Conservation (phyloP, 2,329 filamentous ascomycete species). For the Pseudogymnoascus sp. region DNA sequence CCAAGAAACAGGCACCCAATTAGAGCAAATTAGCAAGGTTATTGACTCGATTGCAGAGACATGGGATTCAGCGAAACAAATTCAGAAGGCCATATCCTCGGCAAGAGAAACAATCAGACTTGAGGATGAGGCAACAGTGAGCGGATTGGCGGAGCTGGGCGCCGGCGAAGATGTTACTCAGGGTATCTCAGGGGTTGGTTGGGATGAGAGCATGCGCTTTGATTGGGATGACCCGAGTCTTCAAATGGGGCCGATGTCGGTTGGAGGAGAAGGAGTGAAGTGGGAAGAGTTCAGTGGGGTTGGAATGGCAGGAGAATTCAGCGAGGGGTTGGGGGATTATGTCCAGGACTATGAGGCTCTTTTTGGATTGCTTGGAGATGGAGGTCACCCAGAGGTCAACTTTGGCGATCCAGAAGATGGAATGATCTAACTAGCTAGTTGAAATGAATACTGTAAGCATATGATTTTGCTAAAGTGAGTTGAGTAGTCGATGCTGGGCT, state of each 20-base stretch:
- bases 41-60: slow-evolving; percentile 44
- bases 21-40: slow-evolving; percentile 41
- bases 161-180: neutral
- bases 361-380: slow-evolving; percentile 6
- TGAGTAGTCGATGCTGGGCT: neutral
- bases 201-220: slow-evolving; percentile 4
- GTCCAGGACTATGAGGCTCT: slow-evolving; percentile 8
- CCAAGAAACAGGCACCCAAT: slow-evolving; percentile 38
- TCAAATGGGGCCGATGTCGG: slow-evolving; percentile 5
- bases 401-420: neutral
- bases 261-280: neutral
- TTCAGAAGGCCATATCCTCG: slow-evolving; percentile 29
- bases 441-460: neutral
- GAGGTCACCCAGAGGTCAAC: neutral
- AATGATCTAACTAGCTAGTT: neutral
- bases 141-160: neutral
- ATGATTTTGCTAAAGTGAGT: neutral
- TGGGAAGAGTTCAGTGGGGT: slow-evolving; percentile 5
- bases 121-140: slow-evolving; percentile 2
- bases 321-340: slow-evolving; percentile 7
- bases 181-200: neutral
- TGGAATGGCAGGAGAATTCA: slow-evolving; percentile 2
- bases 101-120: slow-evolving; percentile 12
- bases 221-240: slow-evolving; percentile 5
- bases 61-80: slow-evolving; percentile 38